Conservation (phyloP, 129 eudicot genomes). For the Artemisia annua region DNA sequence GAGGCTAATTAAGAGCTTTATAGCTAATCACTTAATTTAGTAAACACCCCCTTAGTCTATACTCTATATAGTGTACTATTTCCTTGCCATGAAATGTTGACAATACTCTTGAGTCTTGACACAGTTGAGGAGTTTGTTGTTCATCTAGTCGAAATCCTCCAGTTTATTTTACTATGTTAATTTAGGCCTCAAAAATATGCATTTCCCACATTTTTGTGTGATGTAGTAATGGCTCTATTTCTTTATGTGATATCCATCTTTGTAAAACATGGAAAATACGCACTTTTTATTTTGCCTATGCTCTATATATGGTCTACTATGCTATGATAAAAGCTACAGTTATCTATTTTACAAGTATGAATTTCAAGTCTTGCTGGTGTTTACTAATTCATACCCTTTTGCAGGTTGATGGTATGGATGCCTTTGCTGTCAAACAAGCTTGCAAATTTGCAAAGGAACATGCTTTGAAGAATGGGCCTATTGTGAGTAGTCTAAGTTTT, state of each 20-base stretch:
- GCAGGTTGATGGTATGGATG: constrained; percentile 99
- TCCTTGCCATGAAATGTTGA: too few relatives aligned
- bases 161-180: too few relatives aligned
- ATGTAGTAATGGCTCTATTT: too few relatives aligned
- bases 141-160: too few relatives aligned
- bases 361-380: constrained; percentile 11
- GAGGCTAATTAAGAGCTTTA: too few relatives aligned
- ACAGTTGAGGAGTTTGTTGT: too few relatives aligned
- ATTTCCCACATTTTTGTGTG: too few relatives aligned
- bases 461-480: constrained; percentile 94
- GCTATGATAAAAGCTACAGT: constrained; percentile 9
- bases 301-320: background rate
- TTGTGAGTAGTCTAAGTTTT: constrained; percentile 49
- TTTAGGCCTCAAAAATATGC: too few relatives aligned
- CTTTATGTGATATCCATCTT: background rate
- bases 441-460: constrained; percentile 96
- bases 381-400: background rate
- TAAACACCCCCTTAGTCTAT: too few relatives aligned
- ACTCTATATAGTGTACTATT: too few relatives aligned
- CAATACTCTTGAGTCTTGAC: too few relatives aligned
- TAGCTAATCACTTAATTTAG: too few relatives aligned
- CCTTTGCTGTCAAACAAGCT: constrained; percentile 95
- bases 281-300: background rate
- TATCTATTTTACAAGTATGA: background rate
- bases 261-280: background rate